Percentiles rank a stretch among this genome's conserved stretches.
These are phyloP conservation scores for Aspergillus pseudonomiae DNA, from an alignment of 2,329 filamentous ascomycete genomes.

Conservation along the genomic window DNA sequence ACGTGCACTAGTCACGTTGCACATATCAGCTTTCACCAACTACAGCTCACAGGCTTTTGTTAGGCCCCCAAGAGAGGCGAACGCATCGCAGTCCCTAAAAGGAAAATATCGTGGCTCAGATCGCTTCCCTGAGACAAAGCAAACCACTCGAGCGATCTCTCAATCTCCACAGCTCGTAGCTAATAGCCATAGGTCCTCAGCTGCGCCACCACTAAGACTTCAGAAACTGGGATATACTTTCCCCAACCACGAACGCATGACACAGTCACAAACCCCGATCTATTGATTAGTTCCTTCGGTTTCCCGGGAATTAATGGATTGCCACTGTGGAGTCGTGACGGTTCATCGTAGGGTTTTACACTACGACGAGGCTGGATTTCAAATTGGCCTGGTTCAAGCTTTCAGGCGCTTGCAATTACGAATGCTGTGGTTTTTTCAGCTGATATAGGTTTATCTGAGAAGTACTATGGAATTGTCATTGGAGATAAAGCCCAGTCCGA, in stretches of 20 bases:
- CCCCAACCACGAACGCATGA: background rate
- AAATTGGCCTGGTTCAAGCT: background rate
- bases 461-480: background rate
- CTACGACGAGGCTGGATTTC: background rate
- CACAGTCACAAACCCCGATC: background rate
- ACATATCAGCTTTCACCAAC: background rate
- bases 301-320: background rate
- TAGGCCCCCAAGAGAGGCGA: background rate
- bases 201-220: background rate
- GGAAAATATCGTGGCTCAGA: background rate
- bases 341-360: background rate
- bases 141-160: background rate
- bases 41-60: background rate
- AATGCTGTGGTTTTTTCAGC: background rate
- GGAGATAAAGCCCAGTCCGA: background rate
- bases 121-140: background rate
- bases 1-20: background rate
- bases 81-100: background rate
- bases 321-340: background rate
- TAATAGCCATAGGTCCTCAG: background rate
- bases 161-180: background rate
- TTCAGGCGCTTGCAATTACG: background rate
- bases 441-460: background rate
- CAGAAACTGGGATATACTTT: background rate
- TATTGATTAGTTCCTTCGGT: background rate